Evolutionary conservation across 257 asterid species (phyloP).

Genomic region (Nicotiana obtusifolia): DNA sequence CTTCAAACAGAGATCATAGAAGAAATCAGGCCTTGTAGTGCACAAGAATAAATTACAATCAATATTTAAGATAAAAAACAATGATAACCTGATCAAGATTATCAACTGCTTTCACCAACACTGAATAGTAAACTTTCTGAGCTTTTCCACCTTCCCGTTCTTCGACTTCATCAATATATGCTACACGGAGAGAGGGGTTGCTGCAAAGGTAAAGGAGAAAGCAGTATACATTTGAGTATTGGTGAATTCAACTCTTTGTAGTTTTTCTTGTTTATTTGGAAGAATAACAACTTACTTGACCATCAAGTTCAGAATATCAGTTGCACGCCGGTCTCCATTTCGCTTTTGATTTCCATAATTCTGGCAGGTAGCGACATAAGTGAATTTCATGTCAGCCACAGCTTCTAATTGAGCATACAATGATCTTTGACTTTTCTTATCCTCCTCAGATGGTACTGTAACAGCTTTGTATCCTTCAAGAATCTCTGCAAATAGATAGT

Average conservation of each 20-base stretch:
- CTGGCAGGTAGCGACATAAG: conserved; percentile 96
- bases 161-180: conserved; percentile 94
- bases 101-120: conserved; percentile 89
- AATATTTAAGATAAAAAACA: neutral
- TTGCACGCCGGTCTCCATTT: conserved; percentile 95
- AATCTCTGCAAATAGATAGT: conserved; percentile 43
- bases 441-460: conserved; percentile 63
- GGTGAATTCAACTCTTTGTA: conserved; percentile 4
- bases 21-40: conserved; percentile 15
- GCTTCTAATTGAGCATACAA: conserved; percentile 87
- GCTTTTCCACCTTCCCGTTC: conserved; percentile 79
- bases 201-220: conserved; percentile 37
- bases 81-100: conserved; percentile 90
- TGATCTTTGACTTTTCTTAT: conserved; percentile 88
- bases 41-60: neutral
- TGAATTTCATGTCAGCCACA: conserved; percentile 97
- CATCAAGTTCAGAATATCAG: conserved; percentile 94
- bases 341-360: conserved; percentile 95
- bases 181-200: conserved; percentile 96
- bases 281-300: conserved; percentile 69
- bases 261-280: neutral
- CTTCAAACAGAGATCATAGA: conserved; percentile 34
- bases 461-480: conserved; percentile 82
- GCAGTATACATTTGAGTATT: neutral
- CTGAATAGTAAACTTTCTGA: conserved; percentile 84